Evolutionary conservation across 1,139 yeast species (phyloP).

Genomic region (Tardiomyces depauwii): DNA sequence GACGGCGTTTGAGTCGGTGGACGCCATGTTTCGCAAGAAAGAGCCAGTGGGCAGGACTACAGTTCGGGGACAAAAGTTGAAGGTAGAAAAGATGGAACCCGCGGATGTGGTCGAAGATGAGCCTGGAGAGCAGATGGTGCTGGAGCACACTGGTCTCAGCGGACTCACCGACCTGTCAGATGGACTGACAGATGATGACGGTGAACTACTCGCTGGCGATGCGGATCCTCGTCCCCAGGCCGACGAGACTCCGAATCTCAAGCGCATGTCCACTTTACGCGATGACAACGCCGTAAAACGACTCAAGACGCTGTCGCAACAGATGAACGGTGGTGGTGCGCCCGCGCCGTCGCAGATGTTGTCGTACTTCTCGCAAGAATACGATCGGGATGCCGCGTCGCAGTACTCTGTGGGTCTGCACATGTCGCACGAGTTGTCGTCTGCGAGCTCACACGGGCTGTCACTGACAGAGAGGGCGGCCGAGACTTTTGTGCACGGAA

Average conservation of each 20-base stretch:
- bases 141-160: constrained; percentile 3
- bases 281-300: not conserved
- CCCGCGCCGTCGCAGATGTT: no score
- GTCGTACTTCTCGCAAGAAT: no score
- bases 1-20: constrained; percentile 16
- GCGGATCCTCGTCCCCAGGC: not conserved
- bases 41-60: not conserved
- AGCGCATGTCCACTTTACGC: not conserved
- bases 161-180: not conserved
- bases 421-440: not conserved
- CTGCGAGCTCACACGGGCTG: not conserved
- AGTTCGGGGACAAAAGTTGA: constrained; percentile 1
- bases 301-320: not conserved
- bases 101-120: not conserved
- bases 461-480: not conserved
- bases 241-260: not conserved
- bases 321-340: not conserved
- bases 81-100: not conserved
- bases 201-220: no score
- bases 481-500: not conserved
- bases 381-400: not conserved
- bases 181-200: not conserved
- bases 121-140: not conserved
- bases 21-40: constrained; percentile 9
- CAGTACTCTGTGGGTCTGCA: not conserved